Evolutionary conservation across 1,284 basidiomycete genomes (phyloP).

Genomic region (Takashimella tepidaria): DNA sequence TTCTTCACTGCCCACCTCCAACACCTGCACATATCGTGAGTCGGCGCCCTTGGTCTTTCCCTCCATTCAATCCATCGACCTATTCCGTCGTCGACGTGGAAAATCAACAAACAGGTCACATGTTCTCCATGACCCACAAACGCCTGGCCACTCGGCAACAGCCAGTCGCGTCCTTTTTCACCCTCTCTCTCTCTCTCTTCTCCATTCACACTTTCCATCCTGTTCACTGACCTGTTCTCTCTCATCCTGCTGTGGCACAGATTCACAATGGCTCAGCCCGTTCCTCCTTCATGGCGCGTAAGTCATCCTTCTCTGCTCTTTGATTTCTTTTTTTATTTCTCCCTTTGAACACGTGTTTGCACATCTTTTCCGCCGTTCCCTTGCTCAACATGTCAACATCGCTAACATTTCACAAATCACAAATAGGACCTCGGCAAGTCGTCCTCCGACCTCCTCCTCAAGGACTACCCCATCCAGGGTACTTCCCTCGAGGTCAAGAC

Average conservation of each 20-base stretch:
- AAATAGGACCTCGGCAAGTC: constrained; percentile 90
- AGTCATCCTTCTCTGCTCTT: constrained; percentile 17
- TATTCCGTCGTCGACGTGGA: not conserved
- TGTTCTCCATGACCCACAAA: no score
- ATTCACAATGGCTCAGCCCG: constrained; percentile 70
- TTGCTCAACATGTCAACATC: not conserved
- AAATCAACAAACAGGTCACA: no score
- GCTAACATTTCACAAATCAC: constrained; percentile 2
- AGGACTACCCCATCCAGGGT: constrained; percentile 84
- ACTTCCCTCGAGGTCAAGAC: constrained; percentile 89
- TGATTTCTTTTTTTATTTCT: constrained; percentile 1
- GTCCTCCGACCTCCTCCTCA: constrained; percentile 86
- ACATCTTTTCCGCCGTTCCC: constrained; percentile 3
- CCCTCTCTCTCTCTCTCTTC: not conserved
- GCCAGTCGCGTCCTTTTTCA: not conserved
- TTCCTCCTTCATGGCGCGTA: constrained; percentile 91
- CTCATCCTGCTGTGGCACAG: constrained; percentile 1
- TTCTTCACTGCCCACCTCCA: not conserved
- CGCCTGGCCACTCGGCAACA: no score
- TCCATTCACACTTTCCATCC: not conserved
- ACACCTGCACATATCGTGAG: not conserved
- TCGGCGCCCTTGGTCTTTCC: not conserved
- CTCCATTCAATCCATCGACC: not conserved
- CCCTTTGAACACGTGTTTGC: not conserved
- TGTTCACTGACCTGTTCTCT: not conserved